Evolutionary conservation across 2,329 filamentous ascomycete species (phyloP).

Genomic region (Metarhizium anisopliae): DNA sequence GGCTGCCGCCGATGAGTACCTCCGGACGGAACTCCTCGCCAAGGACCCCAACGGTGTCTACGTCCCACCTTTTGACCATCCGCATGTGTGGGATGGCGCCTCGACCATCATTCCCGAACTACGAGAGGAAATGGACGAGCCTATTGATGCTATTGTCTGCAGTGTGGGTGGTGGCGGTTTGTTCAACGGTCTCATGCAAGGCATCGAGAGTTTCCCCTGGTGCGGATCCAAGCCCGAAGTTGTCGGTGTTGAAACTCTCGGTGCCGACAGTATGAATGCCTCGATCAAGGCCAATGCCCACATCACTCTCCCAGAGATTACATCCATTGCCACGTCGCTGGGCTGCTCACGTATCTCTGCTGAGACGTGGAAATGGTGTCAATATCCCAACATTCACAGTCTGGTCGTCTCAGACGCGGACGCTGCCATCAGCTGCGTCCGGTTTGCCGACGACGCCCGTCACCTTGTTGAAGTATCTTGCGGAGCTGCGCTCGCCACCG

Average conservation of each 20-base stretch:
- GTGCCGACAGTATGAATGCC: slow-evolving; percentile 61
- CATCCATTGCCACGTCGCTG: slow-evolving; percentile 64
- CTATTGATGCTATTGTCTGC: slow-evolving; percentile 64
- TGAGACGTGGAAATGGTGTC: slow-evolving; percentile 57
- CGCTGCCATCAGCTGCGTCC: slow-evolving; percentile 67
- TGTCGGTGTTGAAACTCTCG: slow-evolving; percentile 66
- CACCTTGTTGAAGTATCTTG: slow-evolving; percentile 79
- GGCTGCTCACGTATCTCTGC: slow-evolving; percentile 65
- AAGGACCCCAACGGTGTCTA: slow-evolving; percentile 49
- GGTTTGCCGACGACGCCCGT: slow-evolving; percentile 73
- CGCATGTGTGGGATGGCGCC: slow-evolving; percentile 58
- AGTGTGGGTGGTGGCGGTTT: slow-evolving; percentile 75
- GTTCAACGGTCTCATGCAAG: slow-evolving; percentile 66
- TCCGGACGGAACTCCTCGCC: slow-evolving; percentile 49
- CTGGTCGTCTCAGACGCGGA: slow-evolving; percentile 44
- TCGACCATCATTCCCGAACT: slow-evolving; percentile 47
- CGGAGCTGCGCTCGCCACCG: slow-evolving; percentile 66
- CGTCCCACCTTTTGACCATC: slow-evolving; percentile 62
- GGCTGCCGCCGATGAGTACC: slow-evolving; percentile 58
- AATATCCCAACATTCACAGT: slow-evolving; percentile 29
- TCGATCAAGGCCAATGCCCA: slow-evolving; percentile 47
- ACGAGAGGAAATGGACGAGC: slow-evolving; percentile 28
- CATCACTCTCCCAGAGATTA: slow-evolving; percentile 61
- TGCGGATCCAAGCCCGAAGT: slow-evolving; percentile 36
- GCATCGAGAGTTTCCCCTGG: slow-evolving; percentile 43